Percentiles rank a stretch among this genome's conserved stretches.
Evolutionary conservation across 2,329 filamentous ascomycete genomes (phyloP).

Genomic region (Mycosphaerella arachidis): DNA sequence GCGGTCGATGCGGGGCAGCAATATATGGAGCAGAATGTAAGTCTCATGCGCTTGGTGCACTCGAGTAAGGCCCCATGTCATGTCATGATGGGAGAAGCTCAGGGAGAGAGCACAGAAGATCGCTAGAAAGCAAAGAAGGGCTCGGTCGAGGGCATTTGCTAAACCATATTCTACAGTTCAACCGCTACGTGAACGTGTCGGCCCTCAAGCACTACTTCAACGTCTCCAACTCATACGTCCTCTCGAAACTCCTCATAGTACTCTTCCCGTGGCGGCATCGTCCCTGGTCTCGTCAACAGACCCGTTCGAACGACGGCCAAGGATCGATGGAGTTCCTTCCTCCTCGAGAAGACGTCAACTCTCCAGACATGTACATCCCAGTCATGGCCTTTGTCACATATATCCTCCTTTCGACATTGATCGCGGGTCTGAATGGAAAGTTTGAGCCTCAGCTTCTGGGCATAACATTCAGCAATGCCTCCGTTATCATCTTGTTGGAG

Average conservation of each 20-base stretch:
- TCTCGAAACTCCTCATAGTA: constrained; percentile 87
- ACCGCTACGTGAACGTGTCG: constrained; percentile 83
- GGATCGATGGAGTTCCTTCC: constrained; percentile 69
- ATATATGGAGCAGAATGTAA: constrained; percentile 90
- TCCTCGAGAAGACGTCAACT: constrained; percentile 88
- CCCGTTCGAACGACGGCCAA: constrained; percentile 47
- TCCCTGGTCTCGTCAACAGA: constrained; percentile 92
- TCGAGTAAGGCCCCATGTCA: neutral
- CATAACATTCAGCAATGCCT: constrained; percentile 77
- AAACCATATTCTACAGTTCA: constrained; percentile 49
- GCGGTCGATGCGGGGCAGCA: constrained; percentile 89
- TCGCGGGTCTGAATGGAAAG: constrained; percentile 82
- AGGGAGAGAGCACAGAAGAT: neutral
- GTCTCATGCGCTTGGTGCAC: constrained; percentile 29
- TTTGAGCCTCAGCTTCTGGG: constrained; percentile 94
- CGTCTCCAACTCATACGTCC: constrained; percentile 93
- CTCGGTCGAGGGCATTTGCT: neutral
- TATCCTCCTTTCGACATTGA: constrained; percentile 84
- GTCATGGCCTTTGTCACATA: constrained; percentile 98
- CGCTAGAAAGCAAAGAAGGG: neutral
- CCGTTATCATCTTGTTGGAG: constrained; percentile 79
- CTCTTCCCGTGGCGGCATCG: constrained; percentile 97
- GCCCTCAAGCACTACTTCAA: constrained; percentile 99
- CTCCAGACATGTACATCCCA: constrained; percentile 97
- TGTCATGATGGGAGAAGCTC: neutral